Evolutionary conservation across 768 basidiomycete genomes (phyloP), one percentile per base, ranked within the genome.

Genomic region (Leccinum variicolor): DNA sequence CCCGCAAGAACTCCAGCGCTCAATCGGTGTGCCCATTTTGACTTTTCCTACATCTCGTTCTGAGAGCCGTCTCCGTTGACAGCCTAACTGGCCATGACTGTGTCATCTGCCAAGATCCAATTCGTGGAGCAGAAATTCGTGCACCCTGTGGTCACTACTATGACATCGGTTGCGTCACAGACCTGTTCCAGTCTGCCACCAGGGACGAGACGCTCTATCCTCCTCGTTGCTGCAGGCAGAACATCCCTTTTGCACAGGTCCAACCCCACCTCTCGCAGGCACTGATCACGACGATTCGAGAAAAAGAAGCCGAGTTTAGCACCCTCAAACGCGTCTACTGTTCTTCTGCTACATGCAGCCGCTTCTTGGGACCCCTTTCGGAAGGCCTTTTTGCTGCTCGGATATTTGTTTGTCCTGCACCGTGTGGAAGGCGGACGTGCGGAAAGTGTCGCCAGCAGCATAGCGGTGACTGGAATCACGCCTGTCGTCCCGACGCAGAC

Each of bases 141-240:
- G 68, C 70, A 0, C 70, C 70, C 1, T 78, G 77, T 52, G 67
- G 69, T 25, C 74, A 79, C 57, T 60, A 60, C 55, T 77, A 76
- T 54, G 75, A 75, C 52, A 55, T 60, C 11, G 62, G 1, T n/a
- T 79, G 77, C 59, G 10, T 71, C 28, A 64, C 66, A 3, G 62
- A 70, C 34, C 69, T 79, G 49, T 75, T 77, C 66, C 57, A 71
- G 52, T 57, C 67, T 14, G 67, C 76, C 1, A 70, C 65, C 5
- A 60, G 55, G 19, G 78, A 79, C 61, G 78, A 78, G 56, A 64
- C 71, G 1, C 69, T 79, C 28, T 77, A 69, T 60, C 77, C 77
- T 4, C 77, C 77, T 29, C 70, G 72, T 25, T 78, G 77, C 59
- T 78, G 77, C 58, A 60, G 68, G 31, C 63, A 63, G 29, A 57